phyloP scores from a whole-genome alignment of 352 stramenopile species.

The Peronospora destructor region DNA sequence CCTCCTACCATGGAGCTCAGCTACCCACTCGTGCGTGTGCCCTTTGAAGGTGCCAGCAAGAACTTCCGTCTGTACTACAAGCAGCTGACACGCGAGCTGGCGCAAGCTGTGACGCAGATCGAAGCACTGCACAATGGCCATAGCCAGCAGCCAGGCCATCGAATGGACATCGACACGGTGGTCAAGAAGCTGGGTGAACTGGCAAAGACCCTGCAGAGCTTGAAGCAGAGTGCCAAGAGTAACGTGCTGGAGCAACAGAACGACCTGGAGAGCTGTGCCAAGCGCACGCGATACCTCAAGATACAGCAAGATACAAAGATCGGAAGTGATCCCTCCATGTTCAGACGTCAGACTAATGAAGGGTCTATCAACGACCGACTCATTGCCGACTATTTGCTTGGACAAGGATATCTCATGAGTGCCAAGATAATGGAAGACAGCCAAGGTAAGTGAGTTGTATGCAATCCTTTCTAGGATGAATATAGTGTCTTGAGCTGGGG shows the following conservation, averaged over 20 bases:
- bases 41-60: conserved; percentile 70
- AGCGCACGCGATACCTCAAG: conserved; percentile 38
- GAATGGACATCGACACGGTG: conserved; percentile 50
- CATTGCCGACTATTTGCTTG: conserved; percentile 71
- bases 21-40: conserved; percentile 63
- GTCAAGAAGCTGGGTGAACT: conserved; percentile 44
- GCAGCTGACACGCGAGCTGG: conserved; percentile 63
- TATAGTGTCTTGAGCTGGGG: not conserved
- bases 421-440: conserved; percentile 61
- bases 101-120: conserved; percentile 38
- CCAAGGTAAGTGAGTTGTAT: conserved; percentile 29
- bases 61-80: conserved; percentile 78
- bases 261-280: conserved; percentile 46
- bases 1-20: conserved; percentile 43
- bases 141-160: conserved; percentile 56
- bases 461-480: not conserved
- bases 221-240: conserved; percentile 46
- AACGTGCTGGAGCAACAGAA: conserved; percentile 43
- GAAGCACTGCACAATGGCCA: conserved; percentile 41
- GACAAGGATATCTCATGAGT: conserved; percentile 53
- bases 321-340: conserved; percentile 9
- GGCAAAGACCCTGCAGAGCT: conserved; percentile 32
- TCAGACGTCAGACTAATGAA: conserved; percentile 6
- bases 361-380: conserved; percentile 38
- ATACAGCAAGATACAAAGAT: conserved; percentile 30